A percentile compares a stretch with the other conserved stretches of the same genome.
These are phyloP conservation scores for Chlamydomonas sphaeroides DNA, from an alignment of 139 green algal genomes.

Conservation along the genomic window DNA sequence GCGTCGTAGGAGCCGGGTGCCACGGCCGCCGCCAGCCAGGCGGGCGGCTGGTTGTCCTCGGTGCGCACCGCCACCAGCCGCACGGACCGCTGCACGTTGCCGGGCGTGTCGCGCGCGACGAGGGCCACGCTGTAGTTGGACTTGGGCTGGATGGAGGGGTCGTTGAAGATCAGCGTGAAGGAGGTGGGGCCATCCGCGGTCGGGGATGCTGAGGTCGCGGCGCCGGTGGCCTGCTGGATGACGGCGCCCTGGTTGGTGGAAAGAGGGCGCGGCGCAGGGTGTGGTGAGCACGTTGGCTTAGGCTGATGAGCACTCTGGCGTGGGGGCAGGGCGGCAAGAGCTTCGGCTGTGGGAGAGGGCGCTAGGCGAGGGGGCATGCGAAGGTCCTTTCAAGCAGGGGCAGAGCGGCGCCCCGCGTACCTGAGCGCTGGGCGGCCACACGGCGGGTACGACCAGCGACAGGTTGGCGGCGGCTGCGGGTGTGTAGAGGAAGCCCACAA, in stretches of 20 bases:
- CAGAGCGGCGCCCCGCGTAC: background rate
- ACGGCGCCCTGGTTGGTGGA: background rate
- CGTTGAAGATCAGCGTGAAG: conserved; percentile 33
- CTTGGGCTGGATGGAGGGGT: conserved; percentile 20
- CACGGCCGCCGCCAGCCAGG: conserved; percentile 32
- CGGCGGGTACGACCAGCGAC: background rate
- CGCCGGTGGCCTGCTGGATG: background rate
- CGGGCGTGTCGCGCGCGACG: conserved; percentile 30
- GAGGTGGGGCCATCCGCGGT: background rate
- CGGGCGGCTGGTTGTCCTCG: conserved; percentile 49
- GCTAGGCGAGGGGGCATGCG: too few relatives aligned
- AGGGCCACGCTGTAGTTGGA: conserved; percentile 52
- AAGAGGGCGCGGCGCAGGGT: too few relatives aligned
- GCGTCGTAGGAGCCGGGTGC: background rate
- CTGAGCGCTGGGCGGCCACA: conserved; percentile 32
- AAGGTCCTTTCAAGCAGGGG: too few relatives aligned
- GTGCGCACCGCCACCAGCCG: conserved; percentile 42
- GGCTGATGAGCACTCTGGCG: too few relatives aligned
- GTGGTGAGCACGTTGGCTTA: too few relatives aligned
- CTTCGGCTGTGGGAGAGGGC: too few relatives aligned
- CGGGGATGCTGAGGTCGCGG: background rate
- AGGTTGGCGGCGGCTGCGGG: background rate
- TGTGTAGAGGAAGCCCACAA: conserved; percentile 29
- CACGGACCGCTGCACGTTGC: conserved; percentile 52
- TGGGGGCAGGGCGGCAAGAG: too few relatives aligned